A percentile compares a stretch with the other conserved stretches of the same genome.
Evolutionary conservation across 441 rosid genomes (phyloP).

Genomic region (Daphne laureola): DNA sequence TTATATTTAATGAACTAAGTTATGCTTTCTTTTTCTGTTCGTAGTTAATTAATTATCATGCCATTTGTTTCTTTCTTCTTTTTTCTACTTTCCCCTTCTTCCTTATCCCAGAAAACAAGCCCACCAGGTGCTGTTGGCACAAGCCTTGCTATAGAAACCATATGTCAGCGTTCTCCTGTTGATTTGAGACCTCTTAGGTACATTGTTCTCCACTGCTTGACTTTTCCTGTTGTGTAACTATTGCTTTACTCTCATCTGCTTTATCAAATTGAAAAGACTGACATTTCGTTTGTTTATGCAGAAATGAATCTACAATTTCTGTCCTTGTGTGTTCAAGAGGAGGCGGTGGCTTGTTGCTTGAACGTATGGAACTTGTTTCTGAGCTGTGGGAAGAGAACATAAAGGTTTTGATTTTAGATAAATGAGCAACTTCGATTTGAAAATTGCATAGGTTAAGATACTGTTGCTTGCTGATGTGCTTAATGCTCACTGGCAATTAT

Average conservation of each 20-base stretch:
- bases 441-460: no score
- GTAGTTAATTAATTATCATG: no score
- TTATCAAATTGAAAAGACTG: background rate
- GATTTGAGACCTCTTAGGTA: constrained; percentile 67
- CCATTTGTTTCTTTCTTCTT: no score
- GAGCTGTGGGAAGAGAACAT: constrained; percentile 85
- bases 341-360: constrained; percentile 87
- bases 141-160: constrained; percentile 86
- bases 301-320: constrained; percentile 56
- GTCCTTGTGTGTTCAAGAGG: constrained; percentile 96
- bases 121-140: constrained; percentile 88
- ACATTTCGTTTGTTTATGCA: constrained; percentile 22
- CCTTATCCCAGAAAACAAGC: constrained; percentile 54
- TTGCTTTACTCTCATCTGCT: background rate
- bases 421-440: no score
- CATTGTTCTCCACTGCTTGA: background rate
- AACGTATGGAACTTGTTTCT: constrained; percentile 89
- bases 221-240: background rate
- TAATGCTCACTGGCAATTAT: constrained; percentile 17
- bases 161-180: constrained; percentile 55
- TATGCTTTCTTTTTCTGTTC: no score
- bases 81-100: constrained; percentile 1
- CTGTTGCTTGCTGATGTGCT: background rate
- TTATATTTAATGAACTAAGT: no score
- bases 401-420: constrained; percentile 40